A percentile compares a stretch with the other conserved stretches of the same genome.
These are phyloP conservation scores for Neofusicoccum sp. DNA, from an alignment of 2,329 filamentous ascomycete species.

Conservation along the genomic window DNA sequence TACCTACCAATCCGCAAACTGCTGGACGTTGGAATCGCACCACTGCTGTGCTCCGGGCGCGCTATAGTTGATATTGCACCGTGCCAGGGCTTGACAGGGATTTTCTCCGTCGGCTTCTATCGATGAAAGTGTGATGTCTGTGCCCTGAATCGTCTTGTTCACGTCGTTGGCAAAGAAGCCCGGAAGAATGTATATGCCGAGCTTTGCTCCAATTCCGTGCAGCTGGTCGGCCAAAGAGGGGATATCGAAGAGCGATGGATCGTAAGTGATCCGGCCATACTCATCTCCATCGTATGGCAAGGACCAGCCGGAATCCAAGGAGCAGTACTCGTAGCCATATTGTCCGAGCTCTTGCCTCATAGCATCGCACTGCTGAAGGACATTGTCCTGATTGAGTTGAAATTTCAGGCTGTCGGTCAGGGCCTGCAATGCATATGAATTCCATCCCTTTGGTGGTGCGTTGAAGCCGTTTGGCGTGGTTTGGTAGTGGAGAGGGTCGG, in stretches of 20 bases:
- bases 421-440: conserved; percentile 30
- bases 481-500: not conserved
- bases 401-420: conserved; percentile 25
- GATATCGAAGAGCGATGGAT: conserved; percentile 29
- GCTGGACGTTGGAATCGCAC: conserved; percentile 32
- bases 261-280: conserved; percentile 30
- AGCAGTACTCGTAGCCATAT: conserved; percentile 31
- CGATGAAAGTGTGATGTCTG: conserved; percentile 27
- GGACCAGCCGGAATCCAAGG: conserved; percentile 34
- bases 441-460: conserved; percentile 28
- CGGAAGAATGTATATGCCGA: conserved; percentile 34
- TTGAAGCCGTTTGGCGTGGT: conserved; percentile 29
- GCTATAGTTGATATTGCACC: conserved; percentile 31
- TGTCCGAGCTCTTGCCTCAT: conserved; percentile 19
- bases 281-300: conserved; percentile 27
- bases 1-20: conserved; percentile 29
- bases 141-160: conserved; percentile 30
- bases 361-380: conserved; percentile 29
- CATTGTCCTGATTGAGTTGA: conserved; percentile 25
- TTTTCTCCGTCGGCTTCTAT: conserved; percentile 26
- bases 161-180: conserved; percentile 29
- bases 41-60: conserved; percentile 31
- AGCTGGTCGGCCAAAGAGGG: conserved; percentile 28
- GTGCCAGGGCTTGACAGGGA: not conserved
- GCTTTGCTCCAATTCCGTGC: conserved; percentile 27